Evolutionary conservation across 176 grass and related monocot species (phyloP), one percentile per base, ranked within the genome.

Genomic region (Themeda triandra): DNA sequence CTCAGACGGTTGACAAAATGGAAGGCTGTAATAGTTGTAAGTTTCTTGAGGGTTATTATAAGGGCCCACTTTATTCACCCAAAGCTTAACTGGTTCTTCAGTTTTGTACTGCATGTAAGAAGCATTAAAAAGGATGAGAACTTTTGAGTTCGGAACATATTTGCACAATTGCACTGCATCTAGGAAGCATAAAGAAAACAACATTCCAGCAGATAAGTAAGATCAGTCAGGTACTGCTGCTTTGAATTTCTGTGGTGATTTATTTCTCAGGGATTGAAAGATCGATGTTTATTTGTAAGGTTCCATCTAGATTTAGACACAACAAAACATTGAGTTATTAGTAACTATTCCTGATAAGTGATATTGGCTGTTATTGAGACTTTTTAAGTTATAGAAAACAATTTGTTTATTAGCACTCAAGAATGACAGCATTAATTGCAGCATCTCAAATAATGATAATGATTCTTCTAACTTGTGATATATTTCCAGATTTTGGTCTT

Each of bases 31-130:
- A 84, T 98, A 98, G 62, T 98, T 98, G 87, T 98, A 98, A 19
- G 96, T 98, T 82, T 98, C 96, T 80, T 98, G 96, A 65, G 96
- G 96, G 84, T 98, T 98, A 84, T 98, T 98, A 77, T 98, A 98
- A 30, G 96, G 96, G 17, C 96, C 96, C 58, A 98, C 96, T 85
- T 98, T 98, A 77, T 98, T 98, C 83, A 98, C 96, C 96, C 96
- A 98, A 13, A 98, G 96, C 51, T 85, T 95, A 66, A 98, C 89
- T 73, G 83, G 70, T 44, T 98, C 93, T 79, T 85, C 89, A 69
- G 76, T 27, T 90, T 91, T 87, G 77, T 93, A 98, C 96, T 98
- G 92, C 85, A 90, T 25, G 42, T 15, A 78, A 86, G 42, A 71
- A 86, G 71, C 28, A 86, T 65, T 44, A 78, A 82, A 31, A 21